Conservation (phyloP, 129 eudicot species). For the Deinandra increscens region DNA sequence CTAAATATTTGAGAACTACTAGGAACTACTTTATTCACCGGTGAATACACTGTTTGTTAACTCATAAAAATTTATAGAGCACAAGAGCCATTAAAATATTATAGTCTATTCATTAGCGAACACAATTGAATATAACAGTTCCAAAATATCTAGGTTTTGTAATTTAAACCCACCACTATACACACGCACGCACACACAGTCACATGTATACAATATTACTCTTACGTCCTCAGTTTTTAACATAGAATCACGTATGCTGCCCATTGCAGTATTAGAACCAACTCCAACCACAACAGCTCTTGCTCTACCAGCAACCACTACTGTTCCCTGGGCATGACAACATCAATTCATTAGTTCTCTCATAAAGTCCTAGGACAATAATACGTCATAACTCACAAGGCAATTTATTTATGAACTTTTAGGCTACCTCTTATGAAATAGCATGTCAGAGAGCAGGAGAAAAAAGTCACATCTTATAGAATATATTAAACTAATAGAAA, state of each 20-base stretch:
- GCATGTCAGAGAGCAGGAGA: slow-evolving; percentile 6
- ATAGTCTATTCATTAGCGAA: not conserved
- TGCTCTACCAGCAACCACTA: slow-evolving; percentile 95
- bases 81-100: not conserved
- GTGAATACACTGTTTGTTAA: not conserved
- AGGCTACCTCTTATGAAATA: not conserved
- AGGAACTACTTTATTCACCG: not conserved
- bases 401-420: not conserved
- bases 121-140: not conserved
- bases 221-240: slow-evolving; percentile 92
- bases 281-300: slow-evolving; percentile 93
- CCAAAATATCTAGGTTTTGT: not conserved
- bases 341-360: slow-evolving; percentile 21
- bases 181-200: not conserved
- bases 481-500: not conserved
- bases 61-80: not conserved
- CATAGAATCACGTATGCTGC: slow-evolving; percentile 98
- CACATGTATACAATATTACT: not conserved
- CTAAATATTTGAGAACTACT: not conserved
- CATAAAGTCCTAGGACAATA: not conserved
- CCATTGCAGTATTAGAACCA: slow-evolving; percentile 99
- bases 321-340: slow-evolving; percentile 70
- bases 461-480: not conserved
- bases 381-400: not conserved
- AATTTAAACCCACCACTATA: not conserved